Evolutionary conservation across 1,284 basidiomycete species (phyloP).

Genomic region (Exobasidium cylindrosporum): DNA sequence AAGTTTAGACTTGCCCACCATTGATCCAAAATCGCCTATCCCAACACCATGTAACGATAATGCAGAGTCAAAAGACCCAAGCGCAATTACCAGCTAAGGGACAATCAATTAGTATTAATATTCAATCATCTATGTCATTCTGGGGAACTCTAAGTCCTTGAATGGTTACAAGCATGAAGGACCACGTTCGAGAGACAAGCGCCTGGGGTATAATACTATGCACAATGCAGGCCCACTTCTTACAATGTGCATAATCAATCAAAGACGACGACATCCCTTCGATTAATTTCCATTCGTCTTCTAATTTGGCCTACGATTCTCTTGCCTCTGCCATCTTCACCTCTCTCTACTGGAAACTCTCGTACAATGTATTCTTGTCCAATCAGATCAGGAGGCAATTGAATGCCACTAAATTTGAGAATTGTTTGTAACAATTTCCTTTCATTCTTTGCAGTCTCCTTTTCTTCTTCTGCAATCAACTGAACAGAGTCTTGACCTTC

Average conservation of each 20-base stretch:
- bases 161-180: no score
- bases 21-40: slow-evolving; percentile 33
- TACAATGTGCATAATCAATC: not conserved
- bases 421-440: slow-evolving; percentile 26
- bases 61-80: not conserved
- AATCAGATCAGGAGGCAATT: slow-evolving; percentile 31
- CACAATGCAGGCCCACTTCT: no score
- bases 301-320: slow-evolving; percentile 45
- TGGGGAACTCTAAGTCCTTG: no score
- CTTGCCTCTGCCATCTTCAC: slow-evolving; percentile 33
- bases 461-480: slow-evolving; percentile 20
- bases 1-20: slow-evolving; percentile 30
- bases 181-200: no score
- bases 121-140: not conserved
- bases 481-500: slow-evolving; percentile 20
- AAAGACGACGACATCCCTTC: slow-evolving; percentile 41
- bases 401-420: slow-evolving; percentile 32
- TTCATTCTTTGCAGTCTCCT: slow-evolving; percentile 35
- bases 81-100: slow-evolving; percentile 17
- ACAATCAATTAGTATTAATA: not conserved
- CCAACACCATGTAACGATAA: slow-evolving; percentile 34
- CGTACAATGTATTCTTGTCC: slow-evolving; percentile 47
- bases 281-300: slow-evolving; percentile 44
- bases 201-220: no score
- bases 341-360: slow-evolving; percentile 47